Percentiles rank a stretch among this genome's conserved stretches.
Evolutionary conservation across 805 yeast species (phyloP).

Genomic region (Hanseniaspora meyeri): DNA sequence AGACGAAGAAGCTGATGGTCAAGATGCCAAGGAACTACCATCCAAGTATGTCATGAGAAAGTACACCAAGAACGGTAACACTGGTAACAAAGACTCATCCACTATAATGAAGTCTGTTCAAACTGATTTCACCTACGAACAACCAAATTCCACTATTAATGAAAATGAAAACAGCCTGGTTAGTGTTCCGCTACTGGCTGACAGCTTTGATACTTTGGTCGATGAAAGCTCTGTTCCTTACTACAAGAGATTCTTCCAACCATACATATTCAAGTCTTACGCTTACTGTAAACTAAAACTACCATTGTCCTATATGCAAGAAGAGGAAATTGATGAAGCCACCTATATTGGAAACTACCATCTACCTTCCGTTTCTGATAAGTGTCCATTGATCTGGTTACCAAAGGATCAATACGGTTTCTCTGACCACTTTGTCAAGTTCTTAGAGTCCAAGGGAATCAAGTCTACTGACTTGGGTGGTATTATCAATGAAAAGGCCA

Average conservation of each 20-base stretch:
- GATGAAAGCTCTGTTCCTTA: constrained; percentile 29
- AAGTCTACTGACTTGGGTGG: constrained; percentile 60
- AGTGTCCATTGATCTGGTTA: constrained; percentile 76
- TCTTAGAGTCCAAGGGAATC: constrained; percentile 39
- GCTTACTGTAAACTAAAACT: constrained; percentile 36
- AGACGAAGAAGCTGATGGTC: constrained; percentile 12
- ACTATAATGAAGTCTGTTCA: constrained; percentile 14
- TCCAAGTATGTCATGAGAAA: constrained; percentile 22
- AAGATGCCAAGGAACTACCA: constrained; percentile 24
- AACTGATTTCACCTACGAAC: constrained; percentile 22
- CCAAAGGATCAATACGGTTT: constrained; percentile 84
- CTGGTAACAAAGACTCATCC: constrained; percentile 2
- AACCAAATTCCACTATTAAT: constrained; percentile 14
- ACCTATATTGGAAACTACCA: constrained; percentile 37
- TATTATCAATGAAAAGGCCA: constrained; percentile 39
- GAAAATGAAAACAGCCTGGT: constrained; percentile 20
- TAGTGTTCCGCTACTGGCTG: constrained; percentile 55
- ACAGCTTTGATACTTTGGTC: constrained; percentile 32
- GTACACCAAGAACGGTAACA: constrained; percentile 17
- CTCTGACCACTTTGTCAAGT: constrained; percentile 46
- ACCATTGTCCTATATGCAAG: constrained; percentile 42
- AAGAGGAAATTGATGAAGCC: constrained; percentile 36
- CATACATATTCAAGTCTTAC: constrained; percentile 42
- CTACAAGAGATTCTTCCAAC: constrained; percentile 41
- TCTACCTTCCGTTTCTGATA: constrained; percentile 58